Conservation (phyloP, 768 basidiomycete species). For the Xerocomellus chrysenteron region DNA sequence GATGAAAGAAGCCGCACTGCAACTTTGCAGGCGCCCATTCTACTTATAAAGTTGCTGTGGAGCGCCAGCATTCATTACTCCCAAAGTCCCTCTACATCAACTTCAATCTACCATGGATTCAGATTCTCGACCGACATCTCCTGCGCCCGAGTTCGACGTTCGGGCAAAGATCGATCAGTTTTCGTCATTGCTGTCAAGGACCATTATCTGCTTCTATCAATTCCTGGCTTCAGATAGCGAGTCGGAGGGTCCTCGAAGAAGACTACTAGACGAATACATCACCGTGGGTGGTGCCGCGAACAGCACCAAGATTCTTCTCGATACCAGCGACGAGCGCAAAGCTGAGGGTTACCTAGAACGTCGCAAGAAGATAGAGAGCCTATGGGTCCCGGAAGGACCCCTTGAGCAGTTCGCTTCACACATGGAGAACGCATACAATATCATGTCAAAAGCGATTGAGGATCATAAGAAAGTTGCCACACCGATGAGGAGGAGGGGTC, state of each 20-base stretch:
- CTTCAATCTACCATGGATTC: conserved; percentile 12
- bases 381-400: conserved; percentile 19
- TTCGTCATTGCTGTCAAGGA: conserved; percentile 19
- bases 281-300: conserved; percentile 27
- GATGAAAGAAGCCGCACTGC: background rate
- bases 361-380: conserved; percentile 17
- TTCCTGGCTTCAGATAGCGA: conserved; percentile 28
- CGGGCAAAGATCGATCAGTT: conserved; percentile 23
- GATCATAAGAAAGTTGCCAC: conserved; percentile 17
- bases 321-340: conserved; percentile 23
- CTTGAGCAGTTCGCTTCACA: conserved; percentile 20
- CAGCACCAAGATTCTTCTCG: conserved; percentile 25
- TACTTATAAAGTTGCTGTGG: conserved; percentile 9
- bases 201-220: conserved; percentile 28
- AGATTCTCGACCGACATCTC: background rate
- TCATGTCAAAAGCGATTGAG: conserved; percentile 24
- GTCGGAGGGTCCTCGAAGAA: conserved; percentile 21
- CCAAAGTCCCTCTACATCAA: background rate
- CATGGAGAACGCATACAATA: conserved; percentile 17
- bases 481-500: conserved; percentile 11
- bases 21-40: conserved; percentile 6
- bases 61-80: background rate
- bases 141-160: conserved; percentile 15
- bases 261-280: conserved; percentile 28
- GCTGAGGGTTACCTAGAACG: conserved; percentile 22